Conservation (phyloP, 768 basidiomycete species). For the Macrolepiota dolichaula region DNA sequence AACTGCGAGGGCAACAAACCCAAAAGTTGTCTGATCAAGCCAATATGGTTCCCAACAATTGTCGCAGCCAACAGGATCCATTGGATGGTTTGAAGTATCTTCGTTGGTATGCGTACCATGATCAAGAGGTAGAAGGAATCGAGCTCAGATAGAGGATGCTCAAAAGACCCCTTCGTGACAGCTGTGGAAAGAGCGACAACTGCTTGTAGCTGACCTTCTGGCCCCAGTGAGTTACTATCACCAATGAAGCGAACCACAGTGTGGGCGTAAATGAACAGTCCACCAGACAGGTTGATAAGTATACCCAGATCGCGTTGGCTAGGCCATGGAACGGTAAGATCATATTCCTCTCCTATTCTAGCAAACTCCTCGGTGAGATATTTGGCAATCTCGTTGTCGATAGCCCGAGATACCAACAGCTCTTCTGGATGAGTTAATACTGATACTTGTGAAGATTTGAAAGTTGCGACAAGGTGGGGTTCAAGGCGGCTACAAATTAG, state of each 20-base stretch:
- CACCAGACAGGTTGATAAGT: conserved; percentile 3
- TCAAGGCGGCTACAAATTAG: not conserved
- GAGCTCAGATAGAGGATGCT: not conserved
- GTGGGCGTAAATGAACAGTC: conserved; percentile 1
- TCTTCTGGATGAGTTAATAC: not conserved
- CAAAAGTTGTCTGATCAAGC: not conserved
- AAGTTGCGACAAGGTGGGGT: too few relatives aligned
- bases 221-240: not conserved
- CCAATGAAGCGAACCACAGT: conserved; percentile 8
- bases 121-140: not conserved
- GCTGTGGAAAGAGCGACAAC: not conserved
- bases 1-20: not conserved
- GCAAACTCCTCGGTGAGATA: too few relatives aligned
- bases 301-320: not conserved
- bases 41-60: not conserved
- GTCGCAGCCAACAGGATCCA: not conserved
- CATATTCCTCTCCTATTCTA: not conserved
- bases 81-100: not conserved
- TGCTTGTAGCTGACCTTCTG: not conserved
- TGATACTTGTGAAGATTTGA: not conserved
- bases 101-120: not conserved
- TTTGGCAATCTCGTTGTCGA: not conserved
- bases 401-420: not conserved
- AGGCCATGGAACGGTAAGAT: conserved; percentile 8
- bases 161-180: not conserved